A percentile compares a stretch with the other conserved stretches of the same genome.
Conservation (phyloP, 2,329 filamentous ascomycete species). For the Epichloe glyceriae region DNA sequence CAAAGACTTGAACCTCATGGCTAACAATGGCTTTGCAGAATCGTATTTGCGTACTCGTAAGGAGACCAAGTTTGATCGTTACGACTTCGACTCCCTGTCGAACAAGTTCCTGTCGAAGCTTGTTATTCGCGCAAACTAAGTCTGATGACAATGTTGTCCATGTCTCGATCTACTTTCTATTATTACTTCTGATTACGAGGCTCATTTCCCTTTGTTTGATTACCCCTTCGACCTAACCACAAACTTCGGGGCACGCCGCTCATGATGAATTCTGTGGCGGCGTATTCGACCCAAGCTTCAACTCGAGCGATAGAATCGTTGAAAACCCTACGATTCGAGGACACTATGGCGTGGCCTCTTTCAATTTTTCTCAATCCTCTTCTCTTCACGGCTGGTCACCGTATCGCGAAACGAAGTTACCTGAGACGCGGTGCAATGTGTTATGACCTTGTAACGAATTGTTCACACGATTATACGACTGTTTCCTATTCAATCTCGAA, state of each 20-base stretch:
- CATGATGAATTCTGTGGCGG: conserved; percentile 26
- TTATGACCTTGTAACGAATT: conserved; percentile 21
- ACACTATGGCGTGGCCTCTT: background rate
- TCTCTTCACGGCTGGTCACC: conserved; percentile 22
- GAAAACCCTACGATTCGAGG: background rate
- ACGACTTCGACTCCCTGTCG: conserved; percentile 87
- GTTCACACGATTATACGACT: conserved; percentile 21
- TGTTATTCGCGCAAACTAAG: conserved; percentile 80
- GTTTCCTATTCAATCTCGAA: conserved; percentile 3
- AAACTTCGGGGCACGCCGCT: conserved; percentile 19
- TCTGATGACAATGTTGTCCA: background rate
- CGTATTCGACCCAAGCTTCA: conserved; percentile 27
- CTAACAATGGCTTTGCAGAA: conserved; percentile 42
- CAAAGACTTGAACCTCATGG: too few relatives aligned
- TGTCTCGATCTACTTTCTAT: background rate
- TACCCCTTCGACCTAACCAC: conserved; percentile 17
- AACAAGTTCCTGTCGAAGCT: conserved; percentile 97
- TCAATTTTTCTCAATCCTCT: conserved; percentile 14
- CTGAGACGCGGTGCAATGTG: conserved; percentile 19
- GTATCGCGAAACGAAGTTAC: conserved; percentile 19
- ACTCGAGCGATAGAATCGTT: conserved; percentile 8
- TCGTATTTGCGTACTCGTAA: conserved; percentile 70
- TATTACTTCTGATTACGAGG: background rate
- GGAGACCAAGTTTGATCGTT: conserved; percentile 72
- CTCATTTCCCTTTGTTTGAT: conserved; percentile 13